Percentiles rank a stretch among this genome's conserved stretches.
Conservation (phyloP, 2,329 filamentous ascomycete species). For the Pseudocercospora macadamiae region DNA sequence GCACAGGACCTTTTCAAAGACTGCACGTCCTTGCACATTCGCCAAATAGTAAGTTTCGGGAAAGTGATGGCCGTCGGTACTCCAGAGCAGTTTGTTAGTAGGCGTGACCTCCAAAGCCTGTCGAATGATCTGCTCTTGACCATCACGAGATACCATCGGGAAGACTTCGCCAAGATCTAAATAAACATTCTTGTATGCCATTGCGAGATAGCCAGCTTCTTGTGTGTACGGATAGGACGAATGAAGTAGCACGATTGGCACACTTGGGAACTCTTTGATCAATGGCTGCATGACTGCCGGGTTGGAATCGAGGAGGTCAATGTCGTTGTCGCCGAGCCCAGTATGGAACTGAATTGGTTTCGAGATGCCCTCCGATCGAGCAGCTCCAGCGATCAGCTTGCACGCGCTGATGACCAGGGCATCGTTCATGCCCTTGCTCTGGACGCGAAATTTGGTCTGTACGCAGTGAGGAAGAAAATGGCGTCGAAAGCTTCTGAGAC, state of each 20-base stretch:
- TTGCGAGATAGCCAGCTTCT: constrained; percentile 77
- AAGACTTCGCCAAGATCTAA: constrained; percentile 84
- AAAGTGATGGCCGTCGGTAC: constrained; percentile 78
- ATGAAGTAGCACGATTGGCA: constrained; percentile 78
- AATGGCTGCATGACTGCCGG: constrained; percentile 75
- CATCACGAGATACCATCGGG: constrained; percentile 74
- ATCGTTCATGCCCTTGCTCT: constrained; percentile 69
- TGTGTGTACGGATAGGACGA: constrained; percentile 79
- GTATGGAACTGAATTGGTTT: constrained; percentile 87
- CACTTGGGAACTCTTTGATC: constrained; percentile 67
- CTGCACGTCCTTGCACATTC: constrained; percentile 71
- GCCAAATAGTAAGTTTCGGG: constrained; percentile 78
- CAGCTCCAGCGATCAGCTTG: constrained; percentile 55
- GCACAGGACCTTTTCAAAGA: constrained; percentile 67
- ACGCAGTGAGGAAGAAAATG: constrained; percentile 46
- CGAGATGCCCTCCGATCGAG: constrained; percentile 47
- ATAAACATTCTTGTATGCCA: constrained; percentile 77
- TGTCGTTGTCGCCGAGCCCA: constrained; percentile 78
- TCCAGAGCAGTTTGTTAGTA: constrained; percentile 75
- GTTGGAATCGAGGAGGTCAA: constrained; percentile 69
- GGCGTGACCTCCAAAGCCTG: constrained; percentile 77
- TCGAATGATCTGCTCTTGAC: constrained; percentile 70
- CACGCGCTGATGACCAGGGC: constrained; percentile 68
- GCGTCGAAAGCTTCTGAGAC: constrained; percentile 41
- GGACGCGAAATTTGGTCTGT: constrained; percentile 54